Evolutionary conservation across 1,284 basidiomycete genomes (phyloP).

Genomic region (Melampsora larici-populina): DNA sequence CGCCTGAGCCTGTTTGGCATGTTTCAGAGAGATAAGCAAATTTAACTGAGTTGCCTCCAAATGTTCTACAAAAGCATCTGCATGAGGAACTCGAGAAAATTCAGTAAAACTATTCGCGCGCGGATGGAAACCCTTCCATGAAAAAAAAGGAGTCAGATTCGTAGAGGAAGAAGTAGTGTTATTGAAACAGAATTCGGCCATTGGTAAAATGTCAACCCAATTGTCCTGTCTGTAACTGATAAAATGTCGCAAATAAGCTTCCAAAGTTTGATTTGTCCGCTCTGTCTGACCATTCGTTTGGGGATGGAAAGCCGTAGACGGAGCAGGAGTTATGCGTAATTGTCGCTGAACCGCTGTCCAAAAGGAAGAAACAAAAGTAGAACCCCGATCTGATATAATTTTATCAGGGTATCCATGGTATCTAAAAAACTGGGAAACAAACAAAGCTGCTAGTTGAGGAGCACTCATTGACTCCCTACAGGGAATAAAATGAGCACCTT

Average conservation of each 20-base stretch:
- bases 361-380: constrained; percentile 53
- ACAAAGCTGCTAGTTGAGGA: neutral
- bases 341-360: constrained; percentile 47
- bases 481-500: too few species aligned
- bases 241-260: constrained; percentile 49
- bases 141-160: constrained; percentile 55
- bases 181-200: constrained; percentile 53
- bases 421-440: neutral
- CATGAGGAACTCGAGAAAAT: too few species aligned
- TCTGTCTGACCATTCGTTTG: constrained; percentile 59
- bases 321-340: constrained; percentile 49
- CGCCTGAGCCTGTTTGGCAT: too few species aligned
- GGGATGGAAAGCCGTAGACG: constrained; percentile 55
- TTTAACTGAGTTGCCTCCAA: too few species aligned
- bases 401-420: constrained; percentile 50
- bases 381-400: constrained; percentile 52
- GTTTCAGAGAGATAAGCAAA: too few species aligned
- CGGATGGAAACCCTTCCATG: constrained; percentile 55
- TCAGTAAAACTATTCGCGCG: too few species aligned
- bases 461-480: neutral
- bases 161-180: constrained; percentile 50
- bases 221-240: too few species aligned
- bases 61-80: too few species aligned
- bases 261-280: constrained; percentile 58
- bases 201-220: constrained; percentile 47